Percentiles rank a stretch among this genome's conserved stretches.
Conservation (phyloP, 768 basidiomycete species). For the Phanerochaete sordida region DNA sequence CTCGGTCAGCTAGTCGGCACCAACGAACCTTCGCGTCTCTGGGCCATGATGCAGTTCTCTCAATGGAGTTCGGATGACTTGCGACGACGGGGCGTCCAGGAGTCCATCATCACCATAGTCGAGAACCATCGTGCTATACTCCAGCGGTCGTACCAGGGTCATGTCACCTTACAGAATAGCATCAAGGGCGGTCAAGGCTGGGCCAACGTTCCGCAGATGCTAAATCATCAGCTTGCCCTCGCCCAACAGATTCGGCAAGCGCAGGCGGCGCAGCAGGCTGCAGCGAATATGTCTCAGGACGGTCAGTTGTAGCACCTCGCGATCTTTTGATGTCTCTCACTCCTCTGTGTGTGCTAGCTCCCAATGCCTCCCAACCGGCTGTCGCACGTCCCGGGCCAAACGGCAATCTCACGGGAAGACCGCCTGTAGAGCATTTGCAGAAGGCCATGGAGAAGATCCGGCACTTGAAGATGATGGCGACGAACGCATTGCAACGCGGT, state of each 20-base stretch:
- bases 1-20: constrained; percentile 7
- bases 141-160: constrained; percentile 15
- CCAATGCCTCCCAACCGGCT: too few relatives aligned
- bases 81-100: constrained; percentile 45
- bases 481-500: background rate
- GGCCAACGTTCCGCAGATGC: background rate
- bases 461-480: background rate
- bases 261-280: too few relatives aligned
- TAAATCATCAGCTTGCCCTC: too few relatives aligned
- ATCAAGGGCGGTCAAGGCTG: background rate
- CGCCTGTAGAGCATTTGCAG: background rate
- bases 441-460: background rate
- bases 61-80: constrained; percentile 46
- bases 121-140: constrained; percentile 46
- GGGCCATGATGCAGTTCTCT: constrained; percentile 44
- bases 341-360: too few relatives aligned
- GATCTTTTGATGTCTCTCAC: too few relatives aligned
- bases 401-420: too few relatives aligned
- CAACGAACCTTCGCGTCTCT: constrained; percentile 35
- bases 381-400: too few relatives aligned
- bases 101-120: constrained; percentile 50
- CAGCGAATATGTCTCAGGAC: too few relatives aligned
- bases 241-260: too few relatives aligned
- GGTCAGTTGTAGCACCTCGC: too few relatives aligned
- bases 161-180: constrained; percentile 6